phyloP scores from a whole-genome alignment of 129 eudicot genomes.

The Cynara cardunculus region DNA sequence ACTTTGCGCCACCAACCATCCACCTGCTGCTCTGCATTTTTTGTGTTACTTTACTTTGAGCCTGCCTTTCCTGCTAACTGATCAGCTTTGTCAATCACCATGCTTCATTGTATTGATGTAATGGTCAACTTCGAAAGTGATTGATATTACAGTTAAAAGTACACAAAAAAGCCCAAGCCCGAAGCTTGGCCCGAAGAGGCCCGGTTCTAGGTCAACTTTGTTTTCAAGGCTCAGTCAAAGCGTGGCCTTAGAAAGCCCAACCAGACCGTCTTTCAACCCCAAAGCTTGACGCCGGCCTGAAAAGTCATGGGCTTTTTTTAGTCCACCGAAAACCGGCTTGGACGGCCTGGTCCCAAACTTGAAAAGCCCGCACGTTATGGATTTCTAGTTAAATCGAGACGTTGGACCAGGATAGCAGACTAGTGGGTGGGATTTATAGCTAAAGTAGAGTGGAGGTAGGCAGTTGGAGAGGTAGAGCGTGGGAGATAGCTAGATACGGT shows the following conservation, averaged over 20 bases:
- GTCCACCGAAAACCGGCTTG: background rate
- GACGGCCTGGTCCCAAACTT: background rate
- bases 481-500: too few relatives aligned
- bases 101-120: background rate
- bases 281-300: background rate
- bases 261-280: background rate
- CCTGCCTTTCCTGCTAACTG: background rate
- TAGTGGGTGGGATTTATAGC: background rate
- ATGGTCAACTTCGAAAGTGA: background rate
- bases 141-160: background rate
- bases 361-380: background rate
- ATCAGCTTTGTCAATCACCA: background rate
- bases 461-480: background rate
- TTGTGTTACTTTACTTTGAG: background rate
- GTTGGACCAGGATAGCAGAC: background rate
- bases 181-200: background rate
- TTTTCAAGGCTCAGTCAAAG: background rate
- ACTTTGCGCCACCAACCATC: background rate
- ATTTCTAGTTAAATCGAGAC: background rate
- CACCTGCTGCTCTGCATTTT: background rate
- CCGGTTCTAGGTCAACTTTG: background rate
- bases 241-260: background rate
- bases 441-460: background rate
- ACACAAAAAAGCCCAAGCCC: background rate
- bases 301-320: background rate